A percentile compares a stretch with the other conserved stretches of the same genome.
phyloP scores from a whole-genome alignment of 177 flowering plant genomes.

The Tripterygium wilfordii region DNA sequence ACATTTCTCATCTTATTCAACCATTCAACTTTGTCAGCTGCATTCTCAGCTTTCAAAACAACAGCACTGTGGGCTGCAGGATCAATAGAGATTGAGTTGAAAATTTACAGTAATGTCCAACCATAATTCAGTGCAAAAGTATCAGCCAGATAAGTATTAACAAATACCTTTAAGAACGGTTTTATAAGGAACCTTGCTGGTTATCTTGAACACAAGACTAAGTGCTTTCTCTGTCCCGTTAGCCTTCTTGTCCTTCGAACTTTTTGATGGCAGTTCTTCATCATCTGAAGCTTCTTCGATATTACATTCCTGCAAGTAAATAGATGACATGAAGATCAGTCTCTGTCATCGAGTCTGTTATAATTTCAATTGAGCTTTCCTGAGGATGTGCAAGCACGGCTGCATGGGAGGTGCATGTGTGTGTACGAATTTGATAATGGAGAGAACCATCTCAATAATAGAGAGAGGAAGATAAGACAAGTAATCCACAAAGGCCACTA shows the following conservation, averaged over 20 bases:
- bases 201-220: slow-evolving; percentile 73
- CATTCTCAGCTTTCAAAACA: slow-evolving; percentile 81
- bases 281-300: slow-evolving; percentile 79
- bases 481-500: too few relatives aligned
- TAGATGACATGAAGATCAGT: not conserved
- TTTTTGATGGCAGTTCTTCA: slow-evolving; percentile 72
- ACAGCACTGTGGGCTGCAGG: slow-evolving; percentile 89
- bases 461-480: too few relatives aligned
- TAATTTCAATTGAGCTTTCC: too few relatives aligned
- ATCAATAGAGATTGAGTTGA: slow-evolving; percentile 3
- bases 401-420: too few relatives aligned
- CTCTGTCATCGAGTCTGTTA: too few relatives aligned
- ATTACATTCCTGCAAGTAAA: slow-evolving; percentile 62
- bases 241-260: slow-evolving; percentile 87
- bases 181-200: slow-evolving; percentile 87
- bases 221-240: slow-evolving; percentile 79
- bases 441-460: too few relatives aligned
- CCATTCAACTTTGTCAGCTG: slow-evolving; percentile 87
- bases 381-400: too few relatives aligned
- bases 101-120: too few relatives aligned
- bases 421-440: too few relatives aligned
- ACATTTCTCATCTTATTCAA: slow-evolving; percentile 62
- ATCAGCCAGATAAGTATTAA: too few relatives aligned
- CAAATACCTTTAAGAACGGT: slow-evolving; percentile 86
- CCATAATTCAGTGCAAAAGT: not conserved